Percentiles rank a stretch among this genome's conserved stretches.
Evolutionary conservation across 345 rosid genomes (phyloP).

Genomic region (Euphorbia tirucalli): DNA sequence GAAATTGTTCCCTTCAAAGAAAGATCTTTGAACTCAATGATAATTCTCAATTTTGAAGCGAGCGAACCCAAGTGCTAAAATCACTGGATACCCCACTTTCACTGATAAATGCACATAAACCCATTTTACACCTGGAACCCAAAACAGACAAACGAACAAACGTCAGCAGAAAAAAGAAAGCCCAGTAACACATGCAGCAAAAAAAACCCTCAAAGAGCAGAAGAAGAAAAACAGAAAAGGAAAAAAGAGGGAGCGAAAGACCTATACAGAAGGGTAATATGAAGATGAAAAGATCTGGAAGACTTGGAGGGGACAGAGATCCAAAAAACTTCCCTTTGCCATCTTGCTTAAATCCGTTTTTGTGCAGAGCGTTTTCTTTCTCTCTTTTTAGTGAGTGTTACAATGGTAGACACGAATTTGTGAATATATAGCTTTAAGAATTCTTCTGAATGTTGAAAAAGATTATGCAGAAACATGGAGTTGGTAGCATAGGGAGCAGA

Average conservation of each 20-base stretch:
- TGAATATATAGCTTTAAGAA: not conserved
- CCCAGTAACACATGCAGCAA: slow-evolving; percentile 31
- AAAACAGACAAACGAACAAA: slow-evolving; percentile 8
- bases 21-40: slow-evolving; percentile 25
- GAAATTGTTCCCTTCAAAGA: not conserved
- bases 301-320: not conserved
- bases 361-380: not conserved
- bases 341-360: not conserved
- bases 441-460: not conserved
- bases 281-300: slow-evolving; percentile 26
- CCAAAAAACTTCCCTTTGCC: not conserved
- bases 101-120: slow-evolving; percentile 26
- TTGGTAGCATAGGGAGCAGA: slow-evolving; percentile 3
- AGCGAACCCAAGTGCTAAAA: slow-evolving; percentile 24
- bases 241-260: not conserved
- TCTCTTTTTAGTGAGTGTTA: not conserved
- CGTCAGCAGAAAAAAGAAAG: slow-evolving; percentile 12
- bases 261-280: slow-evolving; percentile 23
- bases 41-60: slow-evolving; percentile 11
- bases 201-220: slow-evolving; percentile 1
- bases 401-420: not conserved
- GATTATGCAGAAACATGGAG: not conserved
- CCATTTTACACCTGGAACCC: slow-evolving; percentile 24
- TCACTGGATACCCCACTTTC: slow-evolving; percentile 22
- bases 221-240: slow-evolving; percentile 14